phyloP scores from a whole-genome alignment of 495 filamentous ascomycete species.

The Gamarada debralockiae region DNA sequence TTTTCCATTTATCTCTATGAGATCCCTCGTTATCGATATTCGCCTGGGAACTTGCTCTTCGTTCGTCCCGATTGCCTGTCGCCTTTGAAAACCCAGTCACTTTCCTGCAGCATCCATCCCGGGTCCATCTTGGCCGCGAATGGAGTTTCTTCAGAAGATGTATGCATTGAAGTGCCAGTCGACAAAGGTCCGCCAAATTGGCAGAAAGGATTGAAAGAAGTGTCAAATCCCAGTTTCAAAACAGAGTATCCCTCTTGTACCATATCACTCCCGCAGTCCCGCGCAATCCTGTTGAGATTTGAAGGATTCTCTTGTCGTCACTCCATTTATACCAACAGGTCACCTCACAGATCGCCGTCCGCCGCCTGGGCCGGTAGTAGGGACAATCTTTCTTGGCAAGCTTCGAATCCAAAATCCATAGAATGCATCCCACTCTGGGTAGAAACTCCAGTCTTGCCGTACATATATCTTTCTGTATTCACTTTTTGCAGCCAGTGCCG shows the following conservation, averaged over 20 bases:
- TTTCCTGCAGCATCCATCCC: background rate
- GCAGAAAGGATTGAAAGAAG: slow-evolving; percentile 1
- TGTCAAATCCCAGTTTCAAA: background rate
- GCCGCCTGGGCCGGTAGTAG: background rate
- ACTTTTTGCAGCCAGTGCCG: background rate
- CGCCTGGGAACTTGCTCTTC: background rate
- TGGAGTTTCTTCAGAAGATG: background rate
- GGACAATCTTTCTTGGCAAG: background rate
- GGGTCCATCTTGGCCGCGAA: background rate
- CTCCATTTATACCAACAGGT: background rate
- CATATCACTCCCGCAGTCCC: background rate
- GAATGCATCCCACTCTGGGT: background rate
- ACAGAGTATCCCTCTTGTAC: slow-evolving; percentile 1
- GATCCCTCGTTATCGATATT: background rate
- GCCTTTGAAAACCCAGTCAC: background rate
- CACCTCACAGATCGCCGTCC: background rate
- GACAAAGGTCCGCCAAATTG: background rate
- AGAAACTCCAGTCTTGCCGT: background rate
- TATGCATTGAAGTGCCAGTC: background rate
- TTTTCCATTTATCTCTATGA: background rate
- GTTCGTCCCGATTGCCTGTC: background rate
- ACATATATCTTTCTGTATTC: slow-evolving; percentile 1
- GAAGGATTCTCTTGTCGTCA: background rate
- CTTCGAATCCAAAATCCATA: background rate
- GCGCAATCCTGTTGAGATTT: background rate